Percentiles rank a stretch among this genome's conserved stretches.
Conservation (phyloP, 345 rosid species). For the Eucalyptus erythrocorys region DNA sequence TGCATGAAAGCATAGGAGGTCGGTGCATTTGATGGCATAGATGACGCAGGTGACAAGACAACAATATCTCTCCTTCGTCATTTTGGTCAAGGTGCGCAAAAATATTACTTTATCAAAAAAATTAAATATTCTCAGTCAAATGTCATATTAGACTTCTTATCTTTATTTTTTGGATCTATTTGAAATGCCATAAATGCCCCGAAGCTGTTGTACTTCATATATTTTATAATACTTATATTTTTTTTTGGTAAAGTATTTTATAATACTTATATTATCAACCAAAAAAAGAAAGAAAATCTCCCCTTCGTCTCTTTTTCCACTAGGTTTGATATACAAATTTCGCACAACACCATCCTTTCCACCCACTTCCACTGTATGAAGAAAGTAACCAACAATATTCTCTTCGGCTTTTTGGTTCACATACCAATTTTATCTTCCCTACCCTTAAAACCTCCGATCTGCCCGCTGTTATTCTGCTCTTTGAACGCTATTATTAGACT, state of each 20-base stretch:
- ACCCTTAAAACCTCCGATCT: neutral
- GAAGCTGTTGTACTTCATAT: too few species aligned
- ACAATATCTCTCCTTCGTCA: neutral
- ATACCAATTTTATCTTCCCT: neutral
- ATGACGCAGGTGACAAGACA: neutral
- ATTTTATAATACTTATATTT: too few species aligned
- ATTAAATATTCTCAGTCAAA: too few species aligned
- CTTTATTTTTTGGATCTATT: too few species aligned
- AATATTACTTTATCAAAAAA: too few species aligned
- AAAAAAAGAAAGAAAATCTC: too few species aligned
- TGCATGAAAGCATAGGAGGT: neutral
- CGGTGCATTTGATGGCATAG: neutral
- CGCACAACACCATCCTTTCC: neutral
- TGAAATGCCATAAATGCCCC: too few species aligned
- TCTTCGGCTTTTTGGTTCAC: neutral
- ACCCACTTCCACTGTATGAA: neutral
- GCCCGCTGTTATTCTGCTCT: neutral
- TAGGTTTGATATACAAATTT: neutral
- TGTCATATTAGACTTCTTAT: too few species aligned
- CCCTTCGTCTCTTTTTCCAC: neutral
- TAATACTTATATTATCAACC: too few species aligned
- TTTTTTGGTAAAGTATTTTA: too few species aligned
- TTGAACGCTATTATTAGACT: neutral
- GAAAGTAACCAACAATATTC: neutral
- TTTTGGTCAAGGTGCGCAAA: too few species aligned